A percentile compares a stretch with the other conserved stretches of the same genome.
Conservation (phyloP, 495 filamentous ascomycete genomes). For the Podospora appendiculata region DNA sequence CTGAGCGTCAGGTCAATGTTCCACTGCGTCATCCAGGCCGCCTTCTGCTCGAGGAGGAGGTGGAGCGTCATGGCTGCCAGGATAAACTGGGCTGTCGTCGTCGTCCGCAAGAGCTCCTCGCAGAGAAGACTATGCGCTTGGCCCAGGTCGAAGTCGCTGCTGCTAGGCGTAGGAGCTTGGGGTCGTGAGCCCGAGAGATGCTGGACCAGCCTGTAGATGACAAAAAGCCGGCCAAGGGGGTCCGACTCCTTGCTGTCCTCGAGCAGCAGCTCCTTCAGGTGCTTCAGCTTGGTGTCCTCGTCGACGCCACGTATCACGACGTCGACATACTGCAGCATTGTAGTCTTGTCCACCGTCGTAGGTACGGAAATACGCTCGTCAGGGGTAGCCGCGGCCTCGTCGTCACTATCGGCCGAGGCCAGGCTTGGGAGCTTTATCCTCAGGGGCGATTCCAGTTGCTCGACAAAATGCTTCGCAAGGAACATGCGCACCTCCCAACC, state of each 20-base stretch:
- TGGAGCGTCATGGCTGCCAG: slow-evolving; percentile 47
- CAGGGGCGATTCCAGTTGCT: slow-evolving; percentile 10
- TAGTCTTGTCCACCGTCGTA: slow-evolving; percentile 6
- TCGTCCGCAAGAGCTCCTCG: slow-evolving; percentile 1
- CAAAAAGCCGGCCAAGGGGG: slow-evolving; percentile 7
- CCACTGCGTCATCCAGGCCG: slow-evolving; percentile 53
- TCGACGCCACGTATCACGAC: slow-evolving; percentile 11
- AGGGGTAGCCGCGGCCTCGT: not conserved
- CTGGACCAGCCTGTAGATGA: slow-evolving; percentile 18
- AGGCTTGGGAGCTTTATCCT: slow-evolving; percentile 8
- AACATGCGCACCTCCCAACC: slow-evolving; percentile 35
- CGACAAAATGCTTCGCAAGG: slow-evolving; percentile 21
- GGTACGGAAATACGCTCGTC: not conserved
- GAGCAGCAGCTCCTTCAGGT: slow-evolving; percentile 15
- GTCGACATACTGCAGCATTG: slow-evolving; percentile 17
- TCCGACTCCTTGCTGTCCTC: slow-evolving; percentile 1
- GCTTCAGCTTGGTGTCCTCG: slow-evolving; percentile 16
- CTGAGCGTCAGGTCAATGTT: slow-evolving; percentile 60
- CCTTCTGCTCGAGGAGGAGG: slow-evolving; percentile 49
- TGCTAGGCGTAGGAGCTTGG: not conserved
- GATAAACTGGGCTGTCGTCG: slow-evolving; percentile 37
- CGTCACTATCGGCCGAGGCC: not conserved
- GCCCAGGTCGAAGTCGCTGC: slow-evolving; percentile 18
- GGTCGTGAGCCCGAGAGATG: slow-evolving; percentile 13
- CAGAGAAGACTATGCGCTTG: slow-evolving; percentile 22